phyloP scores from a whole-genome alignment of 768 basidiomycete species.

The Leccinellum rugosiceps region DNA sequence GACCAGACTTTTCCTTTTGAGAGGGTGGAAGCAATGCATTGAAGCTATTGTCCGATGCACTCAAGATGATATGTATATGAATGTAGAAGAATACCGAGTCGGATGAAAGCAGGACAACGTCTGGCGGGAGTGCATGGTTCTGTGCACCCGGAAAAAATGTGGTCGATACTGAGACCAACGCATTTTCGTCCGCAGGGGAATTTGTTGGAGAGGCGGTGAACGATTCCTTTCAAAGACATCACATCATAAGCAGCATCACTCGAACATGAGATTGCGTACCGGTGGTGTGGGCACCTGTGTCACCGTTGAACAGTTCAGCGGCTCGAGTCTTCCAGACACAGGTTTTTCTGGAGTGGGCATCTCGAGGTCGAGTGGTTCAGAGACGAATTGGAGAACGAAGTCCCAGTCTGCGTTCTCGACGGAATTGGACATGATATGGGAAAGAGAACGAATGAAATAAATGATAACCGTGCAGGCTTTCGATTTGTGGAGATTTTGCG shows the following conservation, averaged over 20 bases:
- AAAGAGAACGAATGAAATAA: neutral
- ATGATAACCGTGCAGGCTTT: neutral
- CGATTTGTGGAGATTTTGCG: neutral
- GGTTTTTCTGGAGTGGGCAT: constrained; percentile 36
- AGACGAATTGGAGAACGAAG: constrained; percentile 58
- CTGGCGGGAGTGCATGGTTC: constrained; percentile 51
- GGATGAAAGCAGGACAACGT: constrained; percentile 63
- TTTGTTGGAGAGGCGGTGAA: constrained; percentile 32
- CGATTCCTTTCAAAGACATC: constrained; percentile 25
- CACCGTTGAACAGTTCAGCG: constrained; percentile 8
- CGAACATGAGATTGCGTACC: constrained; percentile 34
- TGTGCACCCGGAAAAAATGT: constrained; percentile 75
- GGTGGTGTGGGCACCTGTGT: constrained; percentile 65
- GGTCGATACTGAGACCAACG: constrained; percentile 73
- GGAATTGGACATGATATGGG: constrained; percentile 17
- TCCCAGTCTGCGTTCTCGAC: constrained; percentile 57
- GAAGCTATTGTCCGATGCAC: constrained; percentile 64
- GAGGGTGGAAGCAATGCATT: constrained; percentile 50
- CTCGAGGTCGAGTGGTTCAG: constrained; percentile 41
- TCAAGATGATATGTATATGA: constrained; percentile 56
- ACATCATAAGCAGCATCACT: constrained; percentile 4
- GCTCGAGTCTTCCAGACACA: constrained; percentile 24
- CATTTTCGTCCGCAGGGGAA: constrained; percentile 38
- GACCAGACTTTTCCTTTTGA: constrained; percentile 37
- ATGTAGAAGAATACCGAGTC: constrained; percentile 87